Evolutionary conservation across 192 early-diverging fungal species (phyloP).

Genomic region (Backusella westeae): DNA sequence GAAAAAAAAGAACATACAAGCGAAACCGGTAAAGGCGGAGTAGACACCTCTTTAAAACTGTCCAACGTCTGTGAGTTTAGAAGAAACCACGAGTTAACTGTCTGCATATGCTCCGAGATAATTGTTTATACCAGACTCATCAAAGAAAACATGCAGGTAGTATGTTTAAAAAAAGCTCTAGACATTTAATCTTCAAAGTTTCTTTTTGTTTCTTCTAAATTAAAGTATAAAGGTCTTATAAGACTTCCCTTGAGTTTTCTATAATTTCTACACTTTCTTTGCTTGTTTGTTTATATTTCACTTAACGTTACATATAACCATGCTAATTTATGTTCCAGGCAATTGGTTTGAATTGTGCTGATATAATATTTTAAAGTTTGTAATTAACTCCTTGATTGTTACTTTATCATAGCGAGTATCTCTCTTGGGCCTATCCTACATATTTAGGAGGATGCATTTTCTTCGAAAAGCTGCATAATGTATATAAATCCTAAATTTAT

Average conservation of each 20-base stretch:
- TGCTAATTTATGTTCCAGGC: neutral
- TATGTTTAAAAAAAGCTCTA: neutral
- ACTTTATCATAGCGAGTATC: neutral
- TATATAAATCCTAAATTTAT: neutral
- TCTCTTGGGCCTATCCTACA: neutral
- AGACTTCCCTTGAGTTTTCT: neutral
- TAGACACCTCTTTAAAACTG: neutral
- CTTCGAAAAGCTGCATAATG: neutral
- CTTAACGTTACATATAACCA: neutral
- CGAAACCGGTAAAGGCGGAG: neutral
- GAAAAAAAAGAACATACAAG: neutral
- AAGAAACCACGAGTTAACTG: neutral
- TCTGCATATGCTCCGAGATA: neutral
- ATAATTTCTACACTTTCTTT: neutral
- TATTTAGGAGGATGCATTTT: neutral
- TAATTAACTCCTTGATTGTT: constrained; percentile 2
- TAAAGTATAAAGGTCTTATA: neutral
- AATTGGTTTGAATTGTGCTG: neutral
- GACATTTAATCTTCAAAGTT: neutral
- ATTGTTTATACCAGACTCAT: neutral
- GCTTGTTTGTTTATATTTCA: neutral
- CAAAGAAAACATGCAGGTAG: neutral
- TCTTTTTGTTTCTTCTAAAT: neutral
- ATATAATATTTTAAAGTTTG: neutral
- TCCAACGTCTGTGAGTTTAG: neutral